phyloP scores from a whole-genome alignment of 1,284 basidiomycete species.

The Trichosporon coremiiforme region DNA sequence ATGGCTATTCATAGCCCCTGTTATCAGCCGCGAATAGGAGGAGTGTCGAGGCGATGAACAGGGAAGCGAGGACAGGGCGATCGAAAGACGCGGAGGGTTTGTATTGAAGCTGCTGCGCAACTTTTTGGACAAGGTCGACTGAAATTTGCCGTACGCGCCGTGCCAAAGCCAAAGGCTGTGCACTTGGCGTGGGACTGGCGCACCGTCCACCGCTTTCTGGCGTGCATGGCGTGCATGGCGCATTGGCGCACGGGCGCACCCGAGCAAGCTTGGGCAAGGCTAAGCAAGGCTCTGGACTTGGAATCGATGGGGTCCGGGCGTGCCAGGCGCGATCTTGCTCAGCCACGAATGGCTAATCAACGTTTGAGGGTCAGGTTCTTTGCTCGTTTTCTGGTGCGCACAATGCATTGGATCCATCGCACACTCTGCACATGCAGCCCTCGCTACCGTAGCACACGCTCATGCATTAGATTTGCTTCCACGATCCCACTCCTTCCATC shows the following conservation, averaged over 20 bases:
- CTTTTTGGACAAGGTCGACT: not conserved
- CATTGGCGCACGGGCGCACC: slow-evolving; percentile 3
- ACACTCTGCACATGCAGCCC: not conserved
- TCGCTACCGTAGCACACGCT: not conserved
- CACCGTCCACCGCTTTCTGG: no score
- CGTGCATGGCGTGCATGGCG: not conserved
- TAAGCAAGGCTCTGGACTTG: not conserved
- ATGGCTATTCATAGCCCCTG: not conserved
- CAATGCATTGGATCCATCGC: no score
- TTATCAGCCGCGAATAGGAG: not conserved
- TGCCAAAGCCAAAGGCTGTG: not conserved
- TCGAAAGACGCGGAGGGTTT: not conserved
- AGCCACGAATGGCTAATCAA: slow-evolving; percentile 6
- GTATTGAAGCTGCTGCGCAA: not conserved
- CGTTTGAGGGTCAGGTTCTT: not conserved
- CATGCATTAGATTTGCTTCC: slow-evolving; percentile 10
- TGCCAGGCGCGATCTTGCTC: not conserved
- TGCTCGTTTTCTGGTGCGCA: not conserved
- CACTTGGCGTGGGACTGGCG: not conserved
- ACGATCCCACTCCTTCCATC: not conserved
- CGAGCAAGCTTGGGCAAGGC: not conserved
- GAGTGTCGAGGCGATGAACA: not conserved
- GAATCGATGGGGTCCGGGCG: not conserved
- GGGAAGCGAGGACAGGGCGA: not conserved
- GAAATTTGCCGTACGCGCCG: not conserved